Evolutionary conservation across 2,329 filamentous ascomycete genomes (phyloP).

Genomic region (Pseudophaeomoniella oleicola): DNA sequence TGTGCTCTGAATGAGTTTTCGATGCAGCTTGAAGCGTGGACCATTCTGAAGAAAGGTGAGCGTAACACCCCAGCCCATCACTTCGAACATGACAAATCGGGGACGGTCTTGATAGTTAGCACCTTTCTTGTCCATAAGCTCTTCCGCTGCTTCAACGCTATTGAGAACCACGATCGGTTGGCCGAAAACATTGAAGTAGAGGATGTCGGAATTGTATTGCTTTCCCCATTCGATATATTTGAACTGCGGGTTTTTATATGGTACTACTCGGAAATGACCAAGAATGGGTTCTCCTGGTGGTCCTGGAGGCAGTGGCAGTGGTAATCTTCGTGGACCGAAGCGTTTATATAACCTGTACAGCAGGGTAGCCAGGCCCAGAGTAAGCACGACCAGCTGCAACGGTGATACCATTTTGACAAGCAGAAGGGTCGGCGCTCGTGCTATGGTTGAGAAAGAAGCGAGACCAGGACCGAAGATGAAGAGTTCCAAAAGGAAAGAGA

Average conservation of each 20-base stretch:
- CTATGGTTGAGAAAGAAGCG: too few relatives aligned
- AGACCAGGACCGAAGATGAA: too few relatives aligned
- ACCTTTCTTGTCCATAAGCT: conserved; percentile 4
- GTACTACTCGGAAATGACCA: conserved; percentile 3
- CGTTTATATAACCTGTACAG: not conserved
- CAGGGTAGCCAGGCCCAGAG: not conserved
- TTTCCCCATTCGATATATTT: conserved; percentile 6
- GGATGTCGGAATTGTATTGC: conserved; percentile 4
- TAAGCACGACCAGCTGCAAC: not conserved
- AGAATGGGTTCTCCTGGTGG: conserved; percentile 3
- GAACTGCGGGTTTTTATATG: conserved; percentile 4
- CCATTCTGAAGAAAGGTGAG: conserved; percentile 31
- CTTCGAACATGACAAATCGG: conserved; percentile 5
- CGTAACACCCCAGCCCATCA: conserved; percentile 32
- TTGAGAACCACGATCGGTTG: not conserved
- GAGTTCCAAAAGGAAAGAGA: too few relatives aligned
- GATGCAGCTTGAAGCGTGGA: conserved; percentile 28
- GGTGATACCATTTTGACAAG: not conserved
- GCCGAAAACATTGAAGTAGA: conserved; percentile 3
- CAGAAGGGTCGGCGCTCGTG: too few relatives aligned
- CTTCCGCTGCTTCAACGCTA: conserved; percentile 1
- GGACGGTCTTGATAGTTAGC: conserved; percentile 4
- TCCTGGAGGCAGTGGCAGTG: conserved; percentile 2
- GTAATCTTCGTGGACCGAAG: not conserved
- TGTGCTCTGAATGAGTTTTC: conserved; percentile 28